Base-by-base conservation (phyloP, 2,329 filamentous ascomycete species). In the Monosporascus sp. region DNA sequence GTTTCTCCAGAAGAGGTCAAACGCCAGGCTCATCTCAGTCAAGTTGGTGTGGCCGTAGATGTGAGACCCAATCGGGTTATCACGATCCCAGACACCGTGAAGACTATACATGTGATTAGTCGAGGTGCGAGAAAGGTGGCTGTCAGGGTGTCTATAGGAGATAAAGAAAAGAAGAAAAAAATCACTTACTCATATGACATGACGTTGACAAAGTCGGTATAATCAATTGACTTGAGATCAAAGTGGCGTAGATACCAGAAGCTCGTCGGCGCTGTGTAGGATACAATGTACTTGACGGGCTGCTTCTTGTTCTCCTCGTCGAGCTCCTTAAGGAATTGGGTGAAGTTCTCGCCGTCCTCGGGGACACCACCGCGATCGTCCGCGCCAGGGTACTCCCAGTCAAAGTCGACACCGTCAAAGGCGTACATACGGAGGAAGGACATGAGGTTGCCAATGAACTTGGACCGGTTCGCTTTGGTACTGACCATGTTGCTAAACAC, bases 1-100 rank as follows among this genome's bases (percentile, higher is more conserved):
- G 31, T 68, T 72, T 3, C 74, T 65, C 75, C 77, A 80, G 5
- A 80, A 61, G 0, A 80, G 70, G 3, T 77, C 69, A 0, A 77
- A 48, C 0, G 67, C 67, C 0, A 57, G 27, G 5, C 73, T 63
- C 18, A 78, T 78, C 59, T 79, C 75, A 2, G 74, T 76, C 0
- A 79, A 51, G 55, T 79, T 77, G 0, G 76, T 76, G 54, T 79
- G 76, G 0, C 62, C 62, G 3, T 66, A 60, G 5, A 76, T 64
- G n/a, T 63, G 56, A 2, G 57, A 27, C 0, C 72, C 71, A 15
- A 67, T 69, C 1, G 51, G 70, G 55, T 69, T 66, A 0, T 57
- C 22, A 0, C 48, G 14, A 54, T 77, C 74, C 73, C 72, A 77
- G 1, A 63, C 52, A 0, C 76, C 76, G 54, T 78, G 66, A 1